These are phyloP conservation scores for Thelephora ganbajun DNA, from an alignment of 768 basidiomycete species.

Conservation along the genomic window DNA sequence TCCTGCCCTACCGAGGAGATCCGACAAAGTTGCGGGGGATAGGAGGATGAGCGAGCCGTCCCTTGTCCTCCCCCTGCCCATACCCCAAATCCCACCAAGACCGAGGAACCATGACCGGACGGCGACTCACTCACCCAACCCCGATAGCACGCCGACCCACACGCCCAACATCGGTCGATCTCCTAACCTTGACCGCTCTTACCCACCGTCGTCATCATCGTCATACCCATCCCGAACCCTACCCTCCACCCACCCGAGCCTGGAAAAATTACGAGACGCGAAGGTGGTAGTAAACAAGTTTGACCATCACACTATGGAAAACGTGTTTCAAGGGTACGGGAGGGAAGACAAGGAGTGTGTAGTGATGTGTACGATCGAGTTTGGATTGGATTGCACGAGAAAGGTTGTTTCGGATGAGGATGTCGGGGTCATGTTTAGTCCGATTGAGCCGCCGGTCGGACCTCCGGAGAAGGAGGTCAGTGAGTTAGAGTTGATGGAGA, in stretches of 20 bases:
- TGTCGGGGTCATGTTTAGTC: not conserved
- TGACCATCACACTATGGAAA: slow-evolving; percentile 15
- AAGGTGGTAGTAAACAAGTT: slow-evolving; percentile 7
- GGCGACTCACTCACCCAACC: no score
- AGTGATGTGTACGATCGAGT: slow-evolving; percentile 17
- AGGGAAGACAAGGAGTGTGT: slow-evolving; percentile 8
- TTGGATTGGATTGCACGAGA: slow-evolving; percentile 14
- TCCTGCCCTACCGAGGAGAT: not conserved
- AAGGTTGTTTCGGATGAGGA: slow-evolving; percentile 3
- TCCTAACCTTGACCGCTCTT: no score
- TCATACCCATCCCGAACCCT: not conserved
- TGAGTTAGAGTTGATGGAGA: slow-evolving; percentile 4
- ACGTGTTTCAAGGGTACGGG: slow-evolving; percentile 12
- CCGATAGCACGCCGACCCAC: no score
- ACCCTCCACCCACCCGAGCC: not conserved
- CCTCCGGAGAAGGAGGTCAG: not conserved
- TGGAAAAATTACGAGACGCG: slow-evolving; percentile 3
- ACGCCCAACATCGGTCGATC: no score
- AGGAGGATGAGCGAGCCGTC: not conserved
- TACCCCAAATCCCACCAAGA: no score
- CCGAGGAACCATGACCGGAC: not conserved
- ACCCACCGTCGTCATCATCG: no score
- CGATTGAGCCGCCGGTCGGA: not conserved
- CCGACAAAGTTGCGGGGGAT: not conserved
- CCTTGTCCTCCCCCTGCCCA: no score